These are phyloP conservation scores for Fistulinella cinereoalba DNA, from an alignment of 1,284 basidiomycete genomes.

Conservation along the genomic window DNA sequence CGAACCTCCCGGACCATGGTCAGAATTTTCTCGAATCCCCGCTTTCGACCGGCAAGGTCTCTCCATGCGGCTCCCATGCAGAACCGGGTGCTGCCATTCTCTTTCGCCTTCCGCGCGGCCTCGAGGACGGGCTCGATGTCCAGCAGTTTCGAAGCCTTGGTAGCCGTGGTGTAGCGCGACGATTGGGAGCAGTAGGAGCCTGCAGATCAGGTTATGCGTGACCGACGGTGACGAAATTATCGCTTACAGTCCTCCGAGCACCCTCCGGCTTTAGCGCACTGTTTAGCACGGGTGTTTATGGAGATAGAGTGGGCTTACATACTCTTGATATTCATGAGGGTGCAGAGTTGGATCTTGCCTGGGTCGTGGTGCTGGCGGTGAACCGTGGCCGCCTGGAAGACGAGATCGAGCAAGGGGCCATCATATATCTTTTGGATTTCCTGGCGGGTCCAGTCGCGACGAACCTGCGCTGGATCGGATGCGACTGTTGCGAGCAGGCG, in stretches of 20 bases:
- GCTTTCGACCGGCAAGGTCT: constrained; percentile 90
- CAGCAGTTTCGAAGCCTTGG: constrained; percentile 86
- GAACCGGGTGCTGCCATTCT: constrained; percentile 94
- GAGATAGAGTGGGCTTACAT: constrained; percentile 35
- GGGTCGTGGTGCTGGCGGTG: constrained; percentile 89
- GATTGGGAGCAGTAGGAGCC: constrained; percentile 98
- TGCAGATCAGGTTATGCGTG: constrained; percentile 27
- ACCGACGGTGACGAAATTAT: not conserved
- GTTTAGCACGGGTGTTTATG: constrained; percentile 3
- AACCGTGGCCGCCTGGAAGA: constrained; percentile 79
- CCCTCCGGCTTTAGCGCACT: constrained; percentile 69
- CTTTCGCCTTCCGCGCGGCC: constrained; percentile 90
- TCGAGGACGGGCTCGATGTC: constrained; percentile 90
- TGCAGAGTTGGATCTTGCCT: constrained; percentile 91
- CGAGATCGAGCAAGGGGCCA: constrained; percentile 79
- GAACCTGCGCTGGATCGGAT: constrained; percentile 29
- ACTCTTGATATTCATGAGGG: constrained; percentile 99
- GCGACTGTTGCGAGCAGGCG: constrained; percentile 61
- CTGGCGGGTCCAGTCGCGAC: constrained; percentile 61
- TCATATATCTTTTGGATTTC: constrained; percentile 80
- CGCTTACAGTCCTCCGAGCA: constrained; percentile 91
- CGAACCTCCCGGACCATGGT: constrained; percentile 89
- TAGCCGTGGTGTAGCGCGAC: constrained; percentile 85
- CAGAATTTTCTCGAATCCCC: constrained; percentile 92
- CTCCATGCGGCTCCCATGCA: constrained; percentile 99